Evolutionary conservation across 2,329 filamentous ascomycete species (phyloP).

Genomic region (Penicillium paneum): DNA sequence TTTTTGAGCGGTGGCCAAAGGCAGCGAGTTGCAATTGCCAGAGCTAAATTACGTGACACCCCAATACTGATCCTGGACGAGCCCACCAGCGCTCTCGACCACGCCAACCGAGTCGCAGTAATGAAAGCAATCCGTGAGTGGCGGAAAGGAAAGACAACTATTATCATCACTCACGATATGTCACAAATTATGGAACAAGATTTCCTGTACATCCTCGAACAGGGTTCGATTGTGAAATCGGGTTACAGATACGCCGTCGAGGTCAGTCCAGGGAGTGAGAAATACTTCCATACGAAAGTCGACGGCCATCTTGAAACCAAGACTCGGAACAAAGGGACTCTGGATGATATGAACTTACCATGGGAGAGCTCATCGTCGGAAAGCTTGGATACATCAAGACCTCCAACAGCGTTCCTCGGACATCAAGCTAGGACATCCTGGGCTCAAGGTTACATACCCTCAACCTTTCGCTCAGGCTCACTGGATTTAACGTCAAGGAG

Average conservation of each 20-base stretch:
- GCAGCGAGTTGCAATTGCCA: constrained; percentile 75
- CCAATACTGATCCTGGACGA: constrained; percentile 85
- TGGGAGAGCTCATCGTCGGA: background rate
- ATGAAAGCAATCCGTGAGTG: constrained; percentile 74
- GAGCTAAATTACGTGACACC: constrained; percentile 72
- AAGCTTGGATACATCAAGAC: background rate
- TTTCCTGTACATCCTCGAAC: constrained; percentile 75
- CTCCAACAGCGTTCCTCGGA: background rate
- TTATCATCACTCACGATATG: constrained; percentile 90
- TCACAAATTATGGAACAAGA: constrained; percentile 69
- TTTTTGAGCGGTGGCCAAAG: constrained; percentile 79
- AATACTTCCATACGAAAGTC: constrained; percentile 16
- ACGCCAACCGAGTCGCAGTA: constrained; percentile 63
- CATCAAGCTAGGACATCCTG: constrained; percentile 8
- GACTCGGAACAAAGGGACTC: background rate
- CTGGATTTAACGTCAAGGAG: background rate
- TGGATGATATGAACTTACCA: background rate
- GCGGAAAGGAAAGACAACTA: constrained; percentile 78
- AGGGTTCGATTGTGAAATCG: constrained; percentile 64
- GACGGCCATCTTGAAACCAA: background rate
- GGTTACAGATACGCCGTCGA: constrained; percentile 61
- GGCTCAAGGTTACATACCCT: constrained; percentile 15
- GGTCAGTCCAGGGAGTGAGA: constrained; percentile 28
- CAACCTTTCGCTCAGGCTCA: constrained; percentile 11
- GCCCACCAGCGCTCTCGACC: constrained; percentile 79